Evolutionary conservation across 2,329 filamentous ascomycete genomes (phyloP).

Genomic region (Teratosphaeria zuluensis): DNA sequence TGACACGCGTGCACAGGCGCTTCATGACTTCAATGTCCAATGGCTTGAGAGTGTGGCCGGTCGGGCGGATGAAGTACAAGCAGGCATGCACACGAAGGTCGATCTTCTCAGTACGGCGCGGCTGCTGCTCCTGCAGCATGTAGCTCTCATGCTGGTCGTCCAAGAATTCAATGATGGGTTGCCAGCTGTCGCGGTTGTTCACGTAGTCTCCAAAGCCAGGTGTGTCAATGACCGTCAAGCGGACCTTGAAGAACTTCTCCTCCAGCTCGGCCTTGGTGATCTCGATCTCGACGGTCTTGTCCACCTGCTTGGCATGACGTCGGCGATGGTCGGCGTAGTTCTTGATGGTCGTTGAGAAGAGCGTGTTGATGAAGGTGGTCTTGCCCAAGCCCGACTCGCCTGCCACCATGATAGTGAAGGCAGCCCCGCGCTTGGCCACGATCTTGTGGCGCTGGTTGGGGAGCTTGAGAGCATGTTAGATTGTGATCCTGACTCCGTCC

Average conservation of each 20-base stretch:
- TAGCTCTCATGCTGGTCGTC: conserved; percentile 99
- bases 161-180: conserved; percentile 99
- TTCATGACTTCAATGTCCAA: conserved; percentile 99
- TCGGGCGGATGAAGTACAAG: conserved; percentile 98
- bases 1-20: conserved; percentile 93
- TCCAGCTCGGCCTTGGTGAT: conserved; percentile 99
- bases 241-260: conserved; percentile 99
- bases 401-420: conserved; percentile 99
- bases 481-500: neutral
- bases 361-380: conserved; percentile 99
- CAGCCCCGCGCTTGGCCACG: conserved; percentile 76
- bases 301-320: conserved; percentile 97
- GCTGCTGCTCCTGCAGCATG: conserved; percentile 99
- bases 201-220: conserved; percentile 99
- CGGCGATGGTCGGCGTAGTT: conserved; percentile 99
- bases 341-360: conserved; percentile 99
- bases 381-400: conserved; percentile 97
- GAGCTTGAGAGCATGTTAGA: conserved; percentile 41
- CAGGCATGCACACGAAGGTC: conserved; percentile 97
- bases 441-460: conserved; percentile 67
- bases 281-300: conserved; percentile 99
- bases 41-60: conserved; percentile 95
- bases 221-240: conserved; percentile 96
- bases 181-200: conserved; percentile 99
- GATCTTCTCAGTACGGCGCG: conserved; percentile 95